Evolutionary conservation across 2,329 filamentous ascomycete species (phyloP), one percentile per base, ranked within the genome.

Genomic region (Dactylellina leptospora): DNA sequence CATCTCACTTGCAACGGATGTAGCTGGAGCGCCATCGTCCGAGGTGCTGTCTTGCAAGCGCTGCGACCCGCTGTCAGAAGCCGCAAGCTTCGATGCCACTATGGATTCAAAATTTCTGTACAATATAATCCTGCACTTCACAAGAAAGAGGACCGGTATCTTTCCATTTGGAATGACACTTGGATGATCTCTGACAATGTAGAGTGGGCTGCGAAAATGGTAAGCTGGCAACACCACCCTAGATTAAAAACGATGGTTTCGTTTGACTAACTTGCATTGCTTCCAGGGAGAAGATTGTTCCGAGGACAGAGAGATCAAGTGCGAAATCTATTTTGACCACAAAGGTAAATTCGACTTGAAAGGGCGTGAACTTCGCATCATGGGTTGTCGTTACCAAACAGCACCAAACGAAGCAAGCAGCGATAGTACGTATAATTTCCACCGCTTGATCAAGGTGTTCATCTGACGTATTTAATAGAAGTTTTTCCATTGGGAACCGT

Each of bases 11-110:
- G 38, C 4, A n/a, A 45, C 3, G 11, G 18, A 11, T 13, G n/a
- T 47, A 72, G 69, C 22, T 73, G 69, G 69, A 66, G 60, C 4
- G 69, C 69, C 1, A 73, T 73, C 1, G 56, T 73, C 54, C 42
- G 54, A 38, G 69, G 69, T 2, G 69, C 69, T 9, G 30, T 73
- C n/a, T 13, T 66, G 0, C 47, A 60, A 8, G 30, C 10, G 1
- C n/a, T 66, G 0, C 13, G 56, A 18, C 60, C 69, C 0, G 30
- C 28, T 2, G 30, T 73, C 4, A 51, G 16, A 36, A 54, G 60
- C 3, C 48, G 69, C 13, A 20, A 28, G 1, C 10, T 73, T 10
- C 51, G 69, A 13, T 55, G 55, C 13, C 69, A 73, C 56, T 73
- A 73, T 11, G 69, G 69, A 6, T 50, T 73, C 36, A 27, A 47